These are phyloP conservation scores for Penicillium psychrofluorescens DNA, from an alignment of 495 filamentous ascomycete species.

Conservation along the genomic window DNA sequence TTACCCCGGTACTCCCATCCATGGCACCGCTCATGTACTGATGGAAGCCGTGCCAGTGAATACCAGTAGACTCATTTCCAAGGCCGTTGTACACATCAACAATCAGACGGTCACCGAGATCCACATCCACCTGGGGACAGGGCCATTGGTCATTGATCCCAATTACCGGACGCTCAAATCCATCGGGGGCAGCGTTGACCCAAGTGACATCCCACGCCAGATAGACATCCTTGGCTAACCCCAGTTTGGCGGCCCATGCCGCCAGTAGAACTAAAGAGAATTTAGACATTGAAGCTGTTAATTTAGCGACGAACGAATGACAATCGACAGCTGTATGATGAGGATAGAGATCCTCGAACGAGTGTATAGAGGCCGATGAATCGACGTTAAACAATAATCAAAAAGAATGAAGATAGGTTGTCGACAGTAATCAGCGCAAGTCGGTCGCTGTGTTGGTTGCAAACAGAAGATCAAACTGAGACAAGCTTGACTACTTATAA, in stretches of 20 bases:
- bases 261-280: slow-evolving; percentile 16
- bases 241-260: slow-evolving; percentile 15
- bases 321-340: slow-evolving; percentile 6
- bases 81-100: slow-evolving; percentile 69
- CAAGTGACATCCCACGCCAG: slow-evolving; percentile 71
- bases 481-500: slow-evolving; percentile 5
- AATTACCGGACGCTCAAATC: slow-evolving; percentile 60
- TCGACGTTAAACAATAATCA: neutral
- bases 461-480: neutral
- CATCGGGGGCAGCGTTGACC: slow-evolving; percentile 78
- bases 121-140: slow-evolving; percentile 58
- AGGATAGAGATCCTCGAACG: slow-evolving; percentile 14
- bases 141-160: slow-evolving; percentile 83
- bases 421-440: slow-evolving; percentile 10
- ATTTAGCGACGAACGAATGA: slow-evolving; percentile 11
- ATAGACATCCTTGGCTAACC: slow-evolving; percentile 23
- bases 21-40: slow-evolving; percentile 55
- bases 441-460: slow-evolving; percentile 5
- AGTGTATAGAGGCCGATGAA: slow-evolving; percentile 4
- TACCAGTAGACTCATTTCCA: slow-evolving; percentile 62
- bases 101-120: slow-evolving; percentile 64
- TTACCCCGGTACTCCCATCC: slow-evolving; percentile 56
- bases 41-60: slow-evolving; percentile 64
- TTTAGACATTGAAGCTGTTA: slow-evolving; percentile 10
- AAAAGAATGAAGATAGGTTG: neutral